Conservation (phyloP, 192 early-diverging fungal genomes). For the Coemansia sp. region DNA sequence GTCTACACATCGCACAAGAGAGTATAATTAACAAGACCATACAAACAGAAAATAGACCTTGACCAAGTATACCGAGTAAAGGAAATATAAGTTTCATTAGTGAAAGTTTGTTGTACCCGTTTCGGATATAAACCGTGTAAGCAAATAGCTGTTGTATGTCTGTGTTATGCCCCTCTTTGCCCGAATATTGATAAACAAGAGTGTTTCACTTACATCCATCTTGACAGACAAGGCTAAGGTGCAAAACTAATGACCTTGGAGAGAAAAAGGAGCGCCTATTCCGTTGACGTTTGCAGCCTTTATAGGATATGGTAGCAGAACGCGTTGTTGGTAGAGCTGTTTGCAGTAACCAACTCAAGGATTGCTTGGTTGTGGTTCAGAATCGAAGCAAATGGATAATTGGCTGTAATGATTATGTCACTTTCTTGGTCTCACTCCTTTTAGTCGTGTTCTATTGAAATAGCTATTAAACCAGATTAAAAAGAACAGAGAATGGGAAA, state of each 20-base stretch:
- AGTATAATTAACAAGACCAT: neutral
- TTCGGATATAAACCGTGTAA: neutral
- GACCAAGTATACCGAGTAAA: neutral
- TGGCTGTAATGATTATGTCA: neutral
- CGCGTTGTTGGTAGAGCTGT: neutral
- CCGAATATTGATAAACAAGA: neutral
- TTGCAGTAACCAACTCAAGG: neutral
- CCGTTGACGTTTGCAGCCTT: neutral
- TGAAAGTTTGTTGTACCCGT: neutral
- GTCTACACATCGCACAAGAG: conserved; percentile 41
- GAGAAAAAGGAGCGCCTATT: neutral
- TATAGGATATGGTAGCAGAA: neutral
- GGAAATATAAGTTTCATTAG: neutral
- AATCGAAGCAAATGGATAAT: conserved; percentile 2
- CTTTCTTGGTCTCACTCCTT: neutral
- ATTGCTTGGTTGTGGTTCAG: neutral
- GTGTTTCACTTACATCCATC: conserved; percentile 1
- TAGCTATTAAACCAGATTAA: neutral
- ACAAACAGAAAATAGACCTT: neutral
- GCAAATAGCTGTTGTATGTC: neutral
- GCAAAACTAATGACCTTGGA: neutral
- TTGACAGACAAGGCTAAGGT: neutral
- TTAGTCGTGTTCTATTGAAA: neutral
- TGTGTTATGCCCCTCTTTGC: neutral
- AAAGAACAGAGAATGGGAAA: neutral